A percentile compares a stretch with the other conserved stretches of the same genome.
These are phyloP conservation scores for Cicer pinnatifidum DNA, from an alignment of 306 rosid genomes.

Conservation along the genomic window DNA sequence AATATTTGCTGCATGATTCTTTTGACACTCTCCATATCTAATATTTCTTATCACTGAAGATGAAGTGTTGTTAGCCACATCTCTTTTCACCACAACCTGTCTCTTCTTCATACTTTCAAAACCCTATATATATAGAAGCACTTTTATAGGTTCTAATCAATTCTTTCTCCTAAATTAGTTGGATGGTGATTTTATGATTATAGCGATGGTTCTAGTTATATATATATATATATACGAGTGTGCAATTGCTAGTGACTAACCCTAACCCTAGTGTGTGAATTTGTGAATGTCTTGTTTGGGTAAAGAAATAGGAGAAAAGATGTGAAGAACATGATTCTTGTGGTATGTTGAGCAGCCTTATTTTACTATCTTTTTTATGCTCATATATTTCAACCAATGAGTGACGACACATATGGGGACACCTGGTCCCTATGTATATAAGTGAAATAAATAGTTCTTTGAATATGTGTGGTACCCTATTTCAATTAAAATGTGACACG, in stretches of 20 bases:
- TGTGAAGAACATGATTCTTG: slow-evolving; percentile 37
- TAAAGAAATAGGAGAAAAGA: slow-evolving; percentile 35
- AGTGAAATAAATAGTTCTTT: slow-evolving; percentile 18
- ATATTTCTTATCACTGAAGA: slow-evolving; percentile 67
- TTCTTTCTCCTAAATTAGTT: slow-evolving; percentile 22
- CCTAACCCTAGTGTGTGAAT: slow-evolving; percentile 67
- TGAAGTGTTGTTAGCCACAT: slow-evolving; percentile 53
- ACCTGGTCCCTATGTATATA: slow-evolving; percentile 32
- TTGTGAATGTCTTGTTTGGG: slow-evolving; percentile 43
- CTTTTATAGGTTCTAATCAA: slow-evolving; percentile 9
- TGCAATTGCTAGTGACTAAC: slow-evolving; percentile 50
- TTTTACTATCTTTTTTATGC: slow-evolving; percentile 49
- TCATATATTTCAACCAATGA: slow-evolving; percentile 41
- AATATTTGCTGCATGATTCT: slow-evolving; percentile 87
- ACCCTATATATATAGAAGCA: slow-evolving; percentile 19
- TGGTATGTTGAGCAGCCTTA: slow-evolving; percentile 48
- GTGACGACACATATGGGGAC: slow-evolving; percentile 34
- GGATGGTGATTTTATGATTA: neutral
- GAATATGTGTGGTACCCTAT: neutral
- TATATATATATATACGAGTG: slow-evolving; percentile 35
- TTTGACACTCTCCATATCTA: slow-evolving; percentile 81
- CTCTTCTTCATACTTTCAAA: slow-evolving; percentile 68
- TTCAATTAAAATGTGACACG: neutral
- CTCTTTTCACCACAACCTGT: slow-evolving; percentile 68
- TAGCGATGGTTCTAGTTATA: neutral